Evolutionary conservation across 305 asterid genomes (phyloP).

Genomic region (Solanum aculeatissimum): DNA sequence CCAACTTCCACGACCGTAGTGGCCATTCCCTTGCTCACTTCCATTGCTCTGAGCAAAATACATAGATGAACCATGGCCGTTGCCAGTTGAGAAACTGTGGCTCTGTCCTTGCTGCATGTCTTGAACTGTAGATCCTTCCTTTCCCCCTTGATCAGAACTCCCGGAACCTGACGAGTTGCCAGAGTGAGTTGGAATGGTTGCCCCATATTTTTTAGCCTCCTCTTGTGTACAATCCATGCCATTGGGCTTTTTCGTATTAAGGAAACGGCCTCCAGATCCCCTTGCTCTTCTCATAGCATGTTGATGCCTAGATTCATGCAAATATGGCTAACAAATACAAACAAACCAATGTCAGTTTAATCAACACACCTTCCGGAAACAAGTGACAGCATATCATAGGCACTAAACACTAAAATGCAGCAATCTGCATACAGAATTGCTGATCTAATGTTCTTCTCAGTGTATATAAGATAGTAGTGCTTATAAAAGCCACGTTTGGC

Average conservation of each 20-base stretch:
- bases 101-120: neutral
- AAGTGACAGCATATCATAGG: neutral
- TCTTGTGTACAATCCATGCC: slow-evolving; percentile 10
- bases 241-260: slow-evolving; percentile 43
- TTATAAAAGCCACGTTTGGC: neutral
- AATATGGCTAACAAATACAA: slow-evolving; percentile 48
- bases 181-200: slow-evolving; percentile 19
- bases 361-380: neutral
- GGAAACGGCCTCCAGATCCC: slow-evolving; percentile 81
- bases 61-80: slow-evolving; percentile 8
- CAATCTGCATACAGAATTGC: neutral
- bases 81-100: slow-evolving; percentile 22
- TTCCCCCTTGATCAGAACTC: slow-evolving; percentile 6
- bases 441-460: neutral
- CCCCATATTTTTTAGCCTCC: slow-evolving; percentile 21
- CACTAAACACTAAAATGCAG: neutral
- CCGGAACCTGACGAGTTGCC: slow-evolving; percentile 36
- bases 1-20: slow-evolving; percentile 24
- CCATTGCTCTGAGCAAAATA: slow-evolving; percentile 18
- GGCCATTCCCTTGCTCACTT: slow-evolving; percentile 19
- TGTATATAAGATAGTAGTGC: neutral
- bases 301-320: slow-evolving; percentile 69
- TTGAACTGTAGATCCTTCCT: slow-evolving; percentile 3
- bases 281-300: slow-evolving; percentile 78
- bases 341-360: neutral